These are phyloP conservation scores for Daldinia loculata DNA, from an alignment of 495 filamentous ascomycete genomes.

Conservation along the genomic window DNA sequence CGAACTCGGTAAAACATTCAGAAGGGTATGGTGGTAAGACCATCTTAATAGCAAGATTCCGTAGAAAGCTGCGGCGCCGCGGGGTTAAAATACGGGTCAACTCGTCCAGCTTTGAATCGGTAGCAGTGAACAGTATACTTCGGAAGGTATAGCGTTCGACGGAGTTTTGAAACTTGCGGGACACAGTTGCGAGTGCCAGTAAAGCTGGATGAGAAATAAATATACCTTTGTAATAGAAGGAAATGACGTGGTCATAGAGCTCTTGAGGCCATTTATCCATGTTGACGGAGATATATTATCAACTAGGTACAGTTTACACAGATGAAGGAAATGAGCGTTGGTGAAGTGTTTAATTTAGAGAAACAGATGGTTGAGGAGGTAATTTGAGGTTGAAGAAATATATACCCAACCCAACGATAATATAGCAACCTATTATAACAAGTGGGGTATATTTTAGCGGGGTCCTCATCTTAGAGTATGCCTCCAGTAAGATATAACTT, in stretches of 20 bases:
- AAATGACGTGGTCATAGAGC: neutral
- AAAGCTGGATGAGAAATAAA: neutral
- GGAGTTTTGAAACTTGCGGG: neutral
- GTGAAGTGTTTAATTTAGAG: too few species aligned
- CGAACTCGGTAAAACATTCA: neutral
- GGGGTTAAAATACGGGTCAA: neutral
- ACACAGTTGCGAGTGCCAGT: neutral
- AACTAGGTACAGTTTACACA: neutral
- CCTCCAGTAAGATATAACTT: too few species aligned
- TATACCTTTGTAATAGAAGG: neutral
- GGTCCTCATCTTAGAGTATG: too few species aligned
- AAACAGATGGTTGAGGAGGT: too few species aligned
- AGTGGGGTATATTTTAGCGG: too few species aligned
- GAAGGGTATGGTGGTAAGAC: neutral
- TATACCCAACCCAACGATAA: too few species aligned
- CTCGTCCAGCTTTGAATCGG: neutral
- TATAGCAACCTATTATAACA: too few species aligned
- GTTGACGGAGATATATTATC: neutral
- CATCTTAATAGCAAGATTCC: neutral
- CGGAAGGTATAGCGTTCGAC: neutral
- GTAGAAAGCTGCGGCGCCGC: neutral
- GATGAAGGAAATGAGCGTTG: too few species aligned
- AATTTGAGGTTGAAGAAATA: too few species aligned
- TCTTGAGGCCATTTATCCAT: slow-evolving; percentile 1
- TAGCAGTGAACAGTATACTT: neutral